A percentile compares a stretch with the other conserved stretches of the same genome.
Evolutionary conservation across 2,329 filamentous ascomycete species (phyloP).

Genomic region (Cladophialophora immunda): DNA sequence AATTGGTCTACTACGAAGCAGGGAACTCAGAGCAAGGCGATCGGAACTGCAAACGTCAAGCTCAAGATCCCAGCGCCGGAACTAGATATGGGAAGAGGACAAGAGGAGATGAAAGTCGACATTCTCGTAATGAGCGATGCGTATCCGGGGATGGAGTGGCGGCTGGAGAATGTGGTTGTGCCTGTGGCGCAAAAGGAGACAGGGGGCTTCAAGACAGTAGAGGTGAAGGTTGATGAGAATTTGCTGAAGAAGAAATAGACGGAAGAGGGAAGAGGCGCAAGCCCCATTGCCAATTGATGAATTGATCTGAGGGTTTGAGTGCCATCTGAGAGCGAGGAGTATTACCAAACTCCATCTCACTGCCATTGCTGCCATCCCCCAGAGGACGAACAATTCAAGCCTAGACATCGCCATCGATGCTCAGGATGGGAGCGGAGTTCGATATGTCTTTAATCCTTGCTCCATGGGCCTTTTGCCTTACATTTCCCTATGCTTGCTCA

Average conservation of each 20-base stretch:
- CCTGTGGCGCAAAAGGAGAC: constrained; percentile 44
- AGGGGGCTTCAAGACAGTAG: constrained; percentile 34
- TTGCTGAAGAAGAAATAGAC: constrained; percentile 36
- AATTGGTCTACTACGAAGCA: constrained; percentile 67
- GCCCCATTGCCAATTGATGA: too few relatives aligned
- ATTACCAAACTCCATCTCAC: too few relatives aligned
- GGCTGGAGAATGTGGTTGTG: constrained; percentile 60
- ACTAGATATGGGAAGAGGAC: constrained; percentile 40
- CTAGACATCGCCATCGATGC: too few relatives aligned
- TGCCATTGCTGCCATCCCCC: too few relatives aligned
- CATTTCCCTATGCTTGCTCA: too few relatives aligned
- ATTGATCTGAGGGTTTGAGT: too few relatives aligned
- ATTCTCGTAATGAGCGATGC: constrained; percentile 84
- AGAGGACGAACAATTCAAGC: too few relatives aligned
- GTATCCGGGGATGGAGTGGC: constrained; percentile 80
- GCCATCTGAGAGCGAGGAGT: too few relatives aligned
- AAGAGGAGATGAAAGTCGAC: constrained; percentile 67
- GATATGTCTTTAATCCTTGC: too few relatives aligned
- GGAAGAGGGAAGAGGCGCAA: background rate
- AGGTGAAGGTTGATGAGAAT: constrained; percentile 38
- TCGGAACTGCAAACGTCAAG: constrained; percentile 35
- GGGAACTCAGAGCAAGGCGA: constrained; percentile 41
- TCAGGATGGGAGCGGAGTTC: too few relatives aligned
- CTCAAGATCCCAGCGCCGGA: constrained; percentile 34
- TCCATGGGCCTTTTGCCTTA: too few relatives aligned